Evolutionary conservation across 768 basidiomycete species (phyloP).

Genomic region (Naganishia antarctica): DNA sequence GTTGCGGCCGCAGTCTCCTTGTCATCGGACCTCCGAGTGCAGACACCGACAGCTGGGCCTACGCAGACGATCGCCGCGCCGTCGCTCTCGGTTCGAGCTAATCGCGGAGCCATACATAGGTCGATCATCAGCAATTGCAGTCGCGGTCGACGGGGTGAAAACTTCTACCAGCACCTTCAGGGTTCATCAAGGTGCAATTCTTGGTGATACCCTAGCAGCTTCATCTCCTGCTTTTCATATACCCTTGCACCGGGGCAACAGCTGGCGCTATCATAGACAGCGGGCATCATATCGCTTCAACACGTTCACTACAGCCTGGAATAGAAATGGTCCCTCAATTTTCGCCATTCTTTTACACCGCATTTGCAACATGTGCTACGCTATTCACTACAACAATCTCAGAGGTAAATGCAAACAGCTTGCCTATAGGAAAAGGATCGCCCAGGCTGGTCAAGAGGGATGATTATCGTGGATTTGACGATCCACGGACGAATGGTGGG

Average conservation of each 20-base stretch:
- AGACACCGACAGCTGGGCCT: no score
- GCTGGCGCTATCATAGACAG: background rate
- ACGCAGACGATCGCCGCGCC: no score
- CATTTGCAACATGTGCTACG: background rate
- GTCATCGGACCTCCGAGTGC: no score
- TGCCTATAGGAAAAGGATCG: background rate
- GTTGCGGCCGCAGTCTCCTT: no score
- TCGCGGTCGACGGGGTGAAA: no score
- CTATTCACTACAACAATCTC: background rate
- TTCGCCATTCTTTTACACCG: background rate
- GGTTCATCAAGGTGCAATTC: no score
- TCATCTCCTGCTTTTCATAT: background rate
- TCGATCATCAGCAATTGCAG: no score
- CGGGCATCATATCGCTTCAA: background rate
- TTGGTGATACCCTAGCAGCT: no score
- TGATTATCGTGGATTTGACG: conserved; percentile 10
- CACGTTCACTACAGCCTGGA: background rate
- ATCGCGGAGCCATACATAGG: no score
- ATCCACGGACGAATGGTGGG: conserved; percentile 11
- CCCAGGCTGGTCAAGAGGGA: background rate
- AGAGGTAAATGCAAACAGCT: background rate
- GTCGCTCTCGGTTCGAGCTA: no score
- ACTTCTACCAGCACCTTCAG: no score
- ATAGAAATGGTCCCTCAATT: background rate
- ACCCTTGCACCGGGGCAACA: background rate